Evolutionary conservation across 495 filamentous ascomycete genomes (phyloP), one percentile per base, ranked within the genome.

Genomic region (Podospora didyma): DNA sequence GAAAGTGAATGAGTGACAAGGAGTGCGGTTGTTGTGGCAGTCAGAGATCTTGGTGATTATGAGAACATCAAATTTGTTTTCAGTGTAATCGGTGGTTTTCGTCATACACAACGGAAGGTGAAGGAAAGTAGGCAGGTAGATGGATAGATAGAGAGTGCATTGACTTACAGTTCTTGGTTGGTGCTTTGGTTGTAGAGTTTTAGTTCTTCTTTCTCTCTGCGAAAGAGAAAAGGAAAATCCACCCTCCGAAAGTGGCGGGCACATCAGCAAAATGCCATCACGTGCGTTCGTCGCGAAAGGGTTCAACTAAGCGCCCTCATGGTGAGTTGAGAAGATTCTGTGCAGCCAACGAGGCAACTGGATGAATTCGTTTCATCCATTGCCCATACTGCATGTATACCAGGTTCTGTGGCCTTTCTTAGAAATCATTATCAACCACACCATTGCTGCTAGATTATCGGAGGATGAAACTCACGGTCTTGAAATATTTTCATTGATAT

Each of bases 71-170:
- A 55, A 66, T 60, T 57, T 60, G 67, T 65, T 62, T 74, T 86
- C 80, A 78, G 77, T 86, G 85, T 86, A 86, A 83, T 86, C 87
- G 83, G 84, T 84, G 77, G 77, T 73, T 51, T 75, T 49, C 74
- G 73, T 79, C 77, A 79, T 79, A 34, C 69, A 53, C 57, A 64
- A 53, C 54, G 21, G 37, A 11, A 63, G 69, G 54, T 17, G 17
- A 53, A 45, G 42, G 20, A 17, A 26, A 44, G 26, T 31, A 4
- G 26, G 26, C 9, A 31, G 26, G 26, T 31, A 53, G 26, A 45
- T 44, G 42, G 31, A 35, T 16, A 16, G 16, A 5, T 7, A 19
- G 16, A 2, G 39, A 42, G 49, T 31, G 37, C n/a, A 26, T 21
- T 16, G 14, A 60, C 58, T 66, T 64, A 67, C 61, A 34, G 54